Evolutionary conservation across 768 basidiomycete species (phyloP).

Genomic region (Boletus sensibilis): DNA sequence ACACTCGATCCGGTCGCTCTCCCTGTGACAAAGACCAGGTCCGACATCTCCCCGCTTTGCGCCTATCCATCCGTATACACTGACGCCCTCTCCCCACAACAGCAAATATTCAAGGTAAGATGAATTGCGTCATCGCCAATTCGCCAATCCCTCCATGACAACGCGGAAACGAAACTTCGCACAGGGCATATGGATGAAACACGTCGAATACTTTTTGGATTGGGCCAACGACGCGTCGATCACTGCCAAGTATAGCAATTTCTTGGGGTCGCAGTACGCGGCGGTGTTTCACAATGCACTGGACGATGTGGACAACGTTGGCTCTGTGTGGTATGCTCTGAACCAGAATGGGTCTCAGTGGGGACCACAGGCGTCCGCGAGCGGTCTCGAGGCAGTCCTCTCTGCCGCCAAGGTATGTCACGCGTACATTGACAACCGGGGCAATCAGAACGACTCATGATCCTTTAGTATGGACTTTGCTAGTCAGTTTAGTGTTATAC

Average conservation of each 20-base stretch:
- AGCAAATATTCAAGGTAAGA: conserved; percentile 35
- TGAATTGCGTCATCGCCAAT: not conserved
- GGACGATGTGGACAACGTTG: conserved; percentile 40
- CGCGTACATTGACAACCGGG: not conserved
- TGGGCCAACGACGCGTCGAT: conserved; percentile 41
- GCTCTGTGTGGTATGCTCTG: conserved; percentile 35
- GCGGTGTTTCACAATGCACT: conserved; percentile 41
- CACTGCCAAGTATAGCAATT: conserved; percentile 40
- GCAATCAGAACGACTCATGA: not conserved
- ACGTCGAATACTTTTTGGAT: conserved; percentile 51
- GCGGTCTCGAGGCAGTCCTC: conserved; percentile 32
- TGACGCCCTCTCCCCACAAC: not conserved
- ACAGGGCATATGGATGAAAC: conserved; percentile 48
- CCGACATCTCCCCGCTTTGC: not conserved
- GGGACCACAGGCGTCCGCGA: conserved; percentile 30
- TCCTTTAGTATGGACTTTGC: conserved; percentile 21
- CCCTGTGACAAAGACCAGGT: conserved; percentile 49
- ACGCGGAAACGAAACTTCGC: no score
- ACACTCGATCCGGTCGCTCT: conserved; percentile 37
- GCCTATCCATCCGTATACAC: not conserved
- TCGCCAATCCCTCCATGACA: no score
- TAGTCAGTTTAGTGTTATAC: not conserved
- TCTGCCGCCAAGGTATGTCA: conserved; percentile 27
- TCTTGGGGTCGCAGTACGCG: conserved; percentile 38
- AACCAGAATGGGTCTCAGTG: conserved; percentile 28